phyloP scores from a whole-genome alignment of 495 filamentous ascomycete genomes.

The Staphylotrichum longicolle region DNA sequence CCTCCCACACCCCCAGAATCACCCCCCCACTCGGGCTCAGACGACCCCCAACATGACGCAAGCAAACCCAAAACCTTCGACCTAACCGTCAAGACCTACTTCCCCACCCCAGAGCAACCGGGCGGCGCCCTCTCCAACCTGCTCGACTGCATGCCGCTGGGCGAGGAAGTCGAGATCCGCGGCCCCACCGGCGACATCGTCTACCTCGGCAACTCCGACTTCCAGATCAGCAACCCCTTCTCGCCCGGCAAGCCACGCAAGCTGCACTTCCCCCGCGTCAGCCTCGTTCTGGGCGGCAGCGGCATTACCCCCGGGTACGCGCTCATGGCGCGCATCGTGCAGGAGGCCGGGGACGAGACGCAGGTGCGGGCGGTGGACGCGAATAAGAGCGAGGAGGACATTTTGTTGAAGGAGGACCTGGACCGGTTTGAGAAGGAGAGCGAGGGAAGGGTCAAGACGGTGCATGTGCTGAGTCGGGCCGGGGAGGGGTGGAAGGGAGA shows the following conservation, averaged over 20 bases:
- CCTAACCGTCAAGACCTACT: constrained; percentile 20
- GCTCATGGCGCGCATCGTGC: constrained; percentile 52
- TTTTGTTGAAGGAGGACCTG: constrained; percentile 56
- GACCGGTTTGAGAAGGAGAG: constrained; percentile 45
- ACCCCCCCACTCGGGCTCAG: background rate
- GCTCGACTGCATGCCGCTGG: constrained; percentile 43
- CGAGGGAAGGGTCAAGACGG: constrained; percentile 44
- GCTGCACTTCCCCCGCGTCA: constrained; percentile 25
- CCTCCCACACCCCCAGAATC: background rate
- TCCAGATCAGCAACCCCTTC: background rate
- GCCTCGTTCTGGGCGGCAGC: constrained; percentile 52
- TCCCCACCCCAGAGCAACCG: constrained; percentile 13
- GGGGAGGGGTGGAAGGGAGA: constrained; percentile 31
- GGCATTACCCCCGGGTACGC: constrained; percentile 60
- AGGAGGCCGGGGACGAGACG: constrained; percentile 49
- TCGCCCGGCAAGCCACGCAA: constrained; percentile 28
- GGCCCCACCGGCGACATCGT: constrained; percentile 47
- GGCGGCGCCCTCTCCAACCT: constrained; percentile 34
- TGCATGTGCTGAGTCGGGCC: constrained; percentile 45
- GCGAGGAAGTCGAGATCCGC: constrained; percentile 46
- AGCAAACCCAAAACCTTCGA: constrained; percentile 6
- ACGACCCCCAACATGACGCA: background rate
- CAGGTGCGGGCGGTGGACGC: constrained; percentile 54
- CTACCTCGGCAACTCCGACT: constrained; percentile 17
- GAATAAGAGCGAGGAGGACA: constrained; percentile 66